These are phyloP conservation scores for Zea luxurians DNA, from an alignment of 176 grass and related monocot species.

Conservation along the genomic window DNA sequence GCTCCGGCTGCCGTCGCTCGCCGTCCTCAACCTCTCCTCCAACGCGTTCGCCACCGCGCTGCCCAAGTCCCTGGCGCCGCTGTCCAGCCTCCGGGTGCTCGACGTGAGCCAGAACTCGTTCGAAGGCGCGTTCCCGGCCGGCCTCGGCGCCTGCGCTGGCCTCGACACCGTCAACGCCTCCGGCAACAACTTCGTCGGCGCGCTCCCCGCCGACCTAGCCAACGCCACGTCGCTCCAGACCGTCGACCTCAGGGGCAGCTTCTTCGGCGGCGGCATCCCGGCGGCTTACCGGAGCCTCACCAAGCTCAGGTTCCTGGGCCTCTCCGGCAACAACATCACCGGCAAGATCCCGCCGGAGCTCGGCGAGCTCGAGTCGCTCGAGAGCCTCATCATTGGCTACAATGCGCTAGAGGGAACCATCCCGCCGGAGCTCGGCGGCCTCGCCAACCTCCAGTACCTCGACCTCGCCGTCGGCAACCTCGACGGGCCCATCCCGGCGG, in stretches of 20 bases:
- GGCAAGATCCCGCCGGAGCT: constrained; percentile 78
- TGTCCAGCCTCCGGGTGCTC: constrained; percentile 56
- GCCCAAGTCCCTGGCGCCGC: constrained; percentile 55
- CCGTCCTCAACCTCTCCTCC: constrained; percentile 74
- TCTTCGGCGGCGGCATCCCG: constrained; percentile 73
- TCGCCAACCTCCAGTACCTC: constrained; percentile 76
- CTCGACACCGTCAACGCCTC: constrained; percentile 68
- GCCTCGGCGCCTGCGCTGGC: constrained; percentile 58
- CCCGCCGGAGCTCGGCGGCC: constrained; percentile 69
- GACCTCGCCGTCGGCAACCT: constrained; percentile 82
- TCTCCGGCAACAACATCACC: constrained; percentile 90
- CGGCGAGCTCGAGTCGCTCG: constrained; percentile 61
- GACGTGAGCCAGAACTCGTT: constrained; percentile 88
- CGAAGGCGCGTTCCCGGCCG: constrained; percentile 65
- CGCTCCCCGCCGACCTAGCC: constrained; percentile 63
- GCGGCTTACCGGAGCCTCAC: constrained; percentile 68
- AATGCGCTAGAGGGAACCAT: constrained; percentile 80
- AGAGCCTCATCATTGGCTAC: constrained; percentile 85
- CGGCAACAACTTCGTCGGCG: constrained; percentile 78
- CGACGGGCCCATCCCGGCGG: constrained; percentile 61
- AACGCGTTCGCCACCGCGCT: constrained; percentile 68
- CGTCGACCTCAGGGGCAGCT: constrained; percentile 78
- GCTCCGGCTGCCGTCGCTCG: constrained; percentile 51
- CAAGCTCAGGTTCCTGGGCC: constrained; percentile 73
- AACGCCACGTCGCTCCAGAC: constrained; percentile 65